Base-by-base conservation (phyloP, 169 alveolate species). In the Cryptosporidium sp. region DNA sequence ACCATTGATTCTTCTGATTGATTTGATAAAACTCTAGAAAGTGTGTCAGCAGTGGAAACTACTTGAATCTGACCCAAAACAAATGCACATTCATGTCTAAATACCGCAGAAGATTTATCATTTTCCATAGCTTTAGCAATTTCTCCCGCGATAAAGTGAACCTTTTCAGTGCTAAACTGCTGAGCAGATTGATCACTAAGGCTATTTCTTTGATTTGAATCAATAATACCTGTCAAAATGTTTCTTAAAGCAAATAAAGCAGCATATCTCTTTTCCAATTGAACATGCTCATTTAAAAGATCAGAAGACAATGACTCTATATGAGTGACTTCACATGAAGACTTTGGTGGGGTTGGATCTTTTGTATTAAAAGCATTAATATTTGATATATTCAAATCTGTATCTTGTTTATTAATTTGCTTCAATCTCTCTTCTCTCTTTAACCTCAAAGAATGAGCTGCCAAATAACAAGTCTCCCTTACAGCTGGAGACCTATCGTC, bases 11-110 rank as follows among this genome's bases (percentile, higher is more conserved):
- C 96, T 73, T 96, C 97, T 10, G 33, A 31, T 4, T 45, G 48
- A 91, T 95, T 92, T 23, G 68, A 21, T 31, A 80, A 9, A 10
- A 65, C 87, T 59, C 91, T 59, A 96, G 89, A 51, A 96, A 95
- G 45, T 84, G 80, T 21, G 92, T 69, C 85, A 93, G 94, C 69
- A 91, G 92, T 59, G 58, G 93, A 51, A 84, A 92, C 3, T 94
- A 93, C 92, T 65, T 93, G 97, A 71, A 95, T 91, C 71, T 96
- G 98, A 16, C 98, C 98, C 61, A 96, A 84, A 37, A 96, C 98
- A 91, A 96, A 96, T 43, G 98, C 98, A 62, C 96, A 93, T 91
- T 96, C 98, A 85, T 96, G 98, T 58, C 97, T 92, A 80, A 96
- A 94, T 31, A 96, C 95, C 18, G 95, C 98, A 6, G 98, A 95